These are phyloP conservation scores for Stemphylium beticola DNA, from an alignment of 2,329 filamentous ascomycete genomes.

Conservation along the genomic window DNA sequence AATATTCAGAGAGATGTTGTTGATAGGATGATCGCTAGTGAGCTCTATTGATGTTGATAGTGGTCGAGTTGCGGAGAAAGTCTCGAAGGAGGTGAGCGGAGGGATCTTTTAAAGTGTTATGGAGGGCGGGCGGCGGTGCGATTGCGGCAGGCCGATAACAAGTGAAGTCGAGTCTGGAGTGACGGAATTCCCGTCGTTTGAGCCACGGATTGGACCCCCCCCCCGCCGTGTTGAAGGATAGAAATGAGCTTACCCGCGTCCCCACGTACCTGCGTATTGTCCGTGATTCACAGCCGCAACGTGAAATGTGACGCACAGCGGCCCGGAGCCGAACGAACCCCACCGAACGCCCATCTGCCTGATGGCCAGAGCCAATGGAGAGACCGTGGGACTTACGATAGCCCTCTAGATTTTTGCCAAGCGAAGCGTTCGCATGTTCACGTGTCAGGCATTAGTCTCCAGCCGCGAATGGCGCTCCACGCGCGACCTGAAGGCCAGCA, in stretches of 20 bases:
- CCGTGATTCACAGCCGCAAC: constrained; percentile 18
- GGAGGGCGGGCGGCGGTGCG: constrained; percentile 4
- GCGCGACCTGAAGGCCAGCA: neutral
- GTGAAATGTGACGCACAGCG: constrained; percentile 12
- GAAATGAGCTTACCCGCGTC: constrained; percentile 8
- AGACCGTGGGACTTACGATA: constrained; percentile 9
- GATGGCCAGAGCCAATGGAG: constrained; percentile 7
- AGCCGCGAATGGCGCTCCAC: constrained; percentile 3
- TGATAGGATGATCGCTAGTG: neutral
- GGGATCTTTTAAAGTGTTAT: constrained; percentile 21
- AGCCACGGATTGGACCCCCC: constrained; percentile 20
- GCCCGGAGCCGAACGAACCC: constrained; percentile 14
- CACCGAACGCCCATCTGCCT: constrained; percentile 9
- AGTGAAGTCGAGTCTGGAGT: constrained; percentile 30
- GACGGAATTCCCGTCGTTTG: constrained; percentile 26
- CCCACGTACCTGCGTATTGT: constrained; percentile 13
- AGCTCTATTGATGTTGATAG: neutral
- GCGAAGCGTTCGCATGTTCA: constrained; percentile 20
- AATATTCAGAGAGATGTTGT: neutral
- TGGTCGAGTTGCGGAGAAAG: constrained; percentile 11
- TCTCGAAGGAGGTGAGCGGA: constrained; percentile 38
- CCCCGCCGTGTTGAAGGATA: constrained; percentile 9
- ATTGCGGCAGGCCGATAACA: constrained; percentile 4
- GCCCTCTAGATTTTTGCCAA: constrained; percentile 17
- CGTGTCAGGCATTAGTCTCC: constrained; percentile 6